Evolutionary conservation across 257 asterid genomes (phyloP).

Genomic region (Jasminum sambac): DNA sequence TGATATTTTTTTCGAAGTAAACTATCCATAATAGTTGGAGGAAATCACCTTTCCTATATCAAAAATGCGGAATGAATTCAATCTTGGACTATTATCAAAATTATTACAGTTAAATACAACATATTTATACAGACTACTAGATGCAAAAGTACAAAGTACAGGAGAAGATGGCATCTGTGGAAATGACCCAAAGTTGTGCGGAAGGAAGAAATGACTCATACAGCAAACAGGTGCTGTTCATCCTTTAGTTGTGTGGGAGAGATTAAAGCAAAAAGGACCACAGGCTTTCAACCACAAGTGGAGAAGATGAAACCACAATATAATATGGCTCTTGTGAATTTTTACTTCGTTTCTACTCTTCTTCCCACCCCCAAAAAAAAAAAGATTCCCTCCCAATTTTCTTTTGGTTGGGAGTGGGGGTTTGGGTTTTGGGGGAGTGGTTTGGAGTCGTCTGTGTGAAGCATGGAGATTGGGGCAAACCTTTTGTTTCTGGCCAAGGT

Average conservation of each 20-base stretch:
- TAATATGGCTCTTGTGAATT: background rate
- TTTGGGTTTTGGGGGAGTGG: too few species aligned
- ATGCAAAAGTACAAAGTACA: constrained; percentile 8
- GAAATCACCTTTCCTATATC: background rate
- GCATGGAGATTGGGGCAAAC: constrained; percentile 6
- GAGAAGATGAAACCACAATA: background rate
- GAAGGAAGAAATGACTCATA: constrained; percentile 3
- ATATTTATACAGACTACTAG: background rate
- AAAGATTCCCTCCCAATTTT: too few species aligned
- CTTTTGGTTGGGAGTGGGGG: too few species aligned
- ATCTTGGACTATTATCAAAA: background rate
- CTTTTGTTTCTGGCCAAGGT: constrained; percentile 1
- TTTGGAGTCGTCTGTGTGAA: background rate
- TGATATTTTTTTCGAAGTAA: background rate
- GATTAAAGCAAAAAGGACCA: background rate
- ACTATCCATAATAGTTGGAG: background rate
- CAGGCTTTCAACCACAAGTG: constrained; percentile 2
- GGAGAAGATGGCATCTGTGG: constrained; percentile 19
- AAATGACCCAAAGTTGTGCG: background rate
- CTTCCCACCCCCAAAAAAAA: background rate
- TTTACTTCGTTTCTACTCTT: background rate
- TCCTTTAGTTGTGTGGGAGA: constrained; percentile 12
- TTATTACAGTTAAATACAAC: too few species aligned
- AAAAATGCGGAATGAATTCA: background rate
- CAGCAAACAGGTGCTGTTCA: constrained; percentile 7